These are phyloP conservation scores for Gossypium sturtianum DNA, from an alignment of 345 rosid genomes.

Conservation along the genomic window DNA sequence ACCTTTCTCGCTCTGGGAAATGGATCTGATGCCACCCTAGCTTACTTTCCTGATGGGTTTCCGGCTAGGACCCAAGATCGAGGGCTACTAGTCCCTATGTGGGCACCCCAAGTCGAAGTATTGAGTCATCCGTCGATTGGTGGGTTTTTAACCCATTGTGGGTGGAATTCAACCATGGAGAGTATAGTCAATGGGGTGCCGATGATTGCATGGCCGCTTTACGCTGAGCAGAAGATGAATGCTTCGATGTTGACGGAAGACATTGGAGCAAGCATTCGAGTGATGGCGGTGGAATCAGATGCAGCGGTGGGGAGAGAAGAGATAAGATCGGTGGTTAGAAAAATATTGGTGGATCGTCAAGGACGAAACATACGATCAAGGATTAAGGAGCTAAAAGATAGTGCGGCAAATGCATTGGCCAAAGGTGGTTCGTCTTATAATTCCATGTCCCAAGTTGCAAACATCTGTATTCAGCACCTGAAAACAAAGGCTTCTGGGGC, in stretches of 20 bases:
- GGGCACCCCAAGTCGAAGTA: constrained; percentile 66
- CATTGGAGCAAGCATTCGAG: constrained; percentile 34
- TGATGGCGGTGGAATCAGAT: constrained; percentile 12
- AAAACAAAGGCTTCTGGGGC: constrained; percentile 1
- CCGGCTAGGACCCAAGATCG: constrained; percentile 17
- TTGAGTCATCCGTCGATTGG: constrained; percentile 51
- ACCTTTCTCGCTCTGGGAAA: constrained; percentile 17
- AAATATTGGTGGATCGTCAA: constrained; percentile 38
- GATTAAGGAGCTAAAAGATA: constrained; percentile 28
- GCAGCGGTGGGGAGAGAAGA: constrained; percentile 34
- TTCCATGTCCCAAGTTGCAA: constrained; percentile 17
- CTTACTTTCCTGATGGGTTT: constrained; percentile 57
- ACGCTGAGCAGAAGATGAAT: constrained; percentile 49
- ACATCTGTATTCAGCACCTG: neutral
- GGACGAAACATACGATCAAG: constrained; percentile 34
- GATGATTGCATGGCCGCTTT: constrained; percentile 58
- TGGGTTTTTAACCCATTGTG: constrained; percentile 62
- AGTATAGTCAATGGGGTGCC: constrained; percentile 44
- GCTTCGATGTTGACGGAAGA: constrained; percentile 48
- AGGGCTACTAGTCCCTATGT: constrained; percentile 31
- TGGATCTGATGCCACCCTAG: neutral
- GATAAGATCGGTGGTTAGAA: constrained; percentile 35
- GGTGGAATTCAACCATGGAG: constrained; percentile 73
- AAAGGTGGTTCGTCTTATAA: constrained; percentile 33
- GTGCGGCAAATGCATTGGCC: constrained; percentile 25